These are phyloP conservation scores for Saccharum hybrid DNA, from an alignment of 202 grass and related monocot genomes.

Conservation along the genomic window DNA sequence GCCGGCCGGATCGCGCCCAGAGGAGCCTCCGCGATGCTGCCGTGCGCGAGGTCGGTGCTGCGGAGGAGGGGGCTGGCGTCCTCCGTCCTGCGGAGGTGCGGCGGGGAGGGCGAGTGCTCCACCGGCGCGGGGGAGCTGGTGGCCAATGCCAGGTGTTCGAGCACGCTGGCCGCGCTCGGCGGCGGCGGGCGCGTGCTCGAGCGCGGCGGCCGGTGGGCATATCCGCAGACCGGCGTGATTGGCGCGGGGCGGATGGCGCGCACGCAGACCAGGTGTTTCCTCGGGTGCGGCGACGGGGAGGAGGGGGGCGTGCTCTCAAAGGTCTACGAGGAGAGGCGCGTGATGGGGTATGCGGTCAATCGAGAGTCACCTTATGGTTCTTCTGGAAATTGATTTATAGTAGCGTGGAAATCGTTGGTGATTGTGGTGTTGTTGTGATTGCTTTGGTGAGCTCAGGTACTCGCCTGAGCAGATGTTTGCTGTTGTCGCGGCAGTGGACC, in stretches of 20 bases:
- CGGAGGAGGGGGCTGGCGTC: slow-evolving; percentile 43
- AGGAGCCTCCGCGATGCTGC: slow-evolving; percentile 33
- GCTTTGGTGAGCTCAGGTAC: slow-evolving; percentile 57
- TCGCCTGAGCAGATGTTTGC: slow-evolving; percentile 83
- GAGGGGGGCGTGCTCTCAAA: slow-evolving; percentile 88
- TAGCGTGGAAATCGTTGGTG: slow-evolving; percentile 1
- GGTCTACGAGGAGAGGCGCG: slow-evolving; percentile 80
- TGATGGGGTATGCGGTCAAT: slow-evolving; percentile 71
- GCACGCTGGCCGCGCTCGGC: slow-evolving; percentile 39
- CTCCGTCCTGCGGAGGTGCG: slow-evolving; percentile 40
- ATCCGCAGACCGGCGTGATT: slow-evolving; percentile 13
- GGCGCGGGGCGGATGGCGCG: slow-evolving; percentile 31
- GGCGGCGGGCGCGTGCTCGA: slow-evolving; percentile 24
- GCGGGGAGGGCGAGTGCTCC: slow-evolving; percentile 29
- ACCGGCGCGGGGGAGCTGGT: slow-evolving; percentile 31
- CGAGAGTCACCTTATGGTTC: not conserved
- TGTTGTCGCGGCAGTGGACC: slow-evolving; percentile 75
- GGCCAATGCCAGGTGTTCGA: slow-evolving; percentile 54
- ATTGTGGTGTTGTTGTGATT: not conserved
- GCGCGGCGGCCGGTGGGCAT: slow-evolving; percentile 18
- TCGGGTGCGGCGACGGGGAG: slow-evolving; percentile 85
- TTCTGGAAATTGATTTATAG: not conserved
- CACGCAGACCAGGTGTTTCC: slow-evolving; percentile 72
- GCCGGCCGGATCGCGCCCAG: slow-evolving; percentile 38
- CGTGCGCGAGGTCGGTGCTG: slow-evolving; percentile 56